A percentile compares a stretch with the other conserved stretches of the same genome.
Evolutionary conservation across 768 basidiomycete species (phyloP).

Genomic region (Amanita thiersii): DNA sequence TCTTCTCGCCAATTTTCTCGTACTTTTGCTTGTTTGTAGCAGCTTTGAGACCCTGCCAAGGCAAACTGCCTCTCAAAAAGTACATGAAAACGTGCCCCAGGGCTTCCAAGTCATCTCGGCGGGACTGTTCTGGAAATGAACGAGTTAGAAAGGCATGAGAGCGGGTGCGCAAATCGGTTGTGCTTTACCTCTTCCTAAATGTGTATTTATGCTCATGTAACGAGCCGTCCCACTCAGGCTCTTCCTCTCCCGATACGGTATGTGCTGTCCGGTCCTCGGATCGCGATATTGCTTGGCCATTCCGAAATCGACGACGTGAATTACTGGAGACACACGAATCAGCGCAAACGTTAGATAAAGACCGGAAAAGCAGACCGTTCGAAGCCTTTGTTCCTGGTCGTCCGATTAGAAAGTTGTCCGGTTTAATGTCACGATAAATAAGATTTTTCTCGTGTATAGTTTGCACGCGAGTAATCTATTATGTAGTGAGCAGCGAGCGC

Average conservation of each 20-base stretch:
- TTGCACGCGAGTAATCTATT: conserved; percentile 87
- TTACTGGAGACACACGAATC: conserved; percentile 33
- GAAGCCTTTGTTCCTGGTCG: conserved; percentile 86
- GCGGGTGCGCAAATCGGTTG: conserved; percentile 7
- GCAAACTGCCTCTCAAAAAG: conserved; percentile 91
- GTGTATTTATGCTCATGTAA: conserved; percentile 99
- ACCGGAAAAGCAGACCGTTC: conserved; percentile 48
- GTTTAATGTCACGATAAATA: conserved; percentile 99
- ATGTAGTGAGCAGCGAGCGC: conserved; percentile 8
- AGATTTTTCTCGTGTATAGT: conserved; percentile 99
- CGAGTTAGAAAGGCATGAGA: conserved; percentile 4
- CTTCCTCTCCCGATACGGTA: conserved; percentile 97
- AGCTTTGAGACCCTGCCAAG: conserved; percentile 99
- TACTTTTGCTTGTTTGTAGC: conserved; percentile 99
- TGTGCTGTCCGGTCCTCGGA: conserved; percentile 98
- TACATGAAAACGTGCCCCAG: conserved; percentile 99
- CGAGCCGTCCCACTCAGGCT: conserved; percentile 94
- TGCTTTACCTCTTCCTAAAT: conserved; percentile 82
- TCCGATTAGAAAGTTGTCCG: conserved; percentile 97
- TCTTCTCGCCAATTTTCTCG: conserved; percentile 99
- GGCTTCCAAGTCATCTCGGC: conserved; percentile 97
- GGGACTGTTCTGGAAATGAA: conserved; percentile 61
- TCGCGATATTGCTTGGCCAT: conserved; percentile 99
- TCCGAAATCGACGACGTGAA: conserved; percentile 97
- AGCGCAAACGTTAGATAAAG: conserved; percentile 1